Evolutionary conservation across 2,329 filamentous ascomycete genomes (phyloP), one percentile per base, ranked within the genome.

Genomic region (Aspergillus costaricaensis): DNA sequence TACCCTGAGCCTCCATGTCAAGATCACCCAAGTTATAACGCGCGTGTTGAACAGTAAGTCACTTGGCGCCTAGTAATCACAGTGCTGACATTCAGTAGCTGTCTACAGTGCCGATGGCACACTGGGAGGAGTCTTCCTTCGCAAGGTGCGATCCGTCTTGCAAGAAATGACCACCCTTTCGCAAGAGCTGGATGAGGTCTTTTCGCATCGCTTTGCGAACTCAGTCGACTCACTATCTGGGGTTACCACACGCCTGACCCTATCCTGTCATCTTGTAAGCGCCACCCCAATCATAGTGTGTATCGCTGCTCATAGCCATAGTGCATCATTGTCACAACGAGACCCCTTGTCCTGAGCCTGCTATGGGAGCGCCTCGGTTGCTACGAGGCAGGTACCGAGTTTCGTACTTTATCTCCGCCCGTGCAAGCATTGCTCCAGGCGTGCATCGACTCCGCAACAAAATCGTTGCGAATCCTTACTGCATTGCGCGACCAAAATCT

Each of bases 1-100:
- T 27, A 75, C 76, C 4, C 62, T 80, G 25, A 72, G 69, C 25
- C 72, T 80, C 54, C 76, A 80, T 57, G 76, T 80, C 39, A 76
- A 75, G 58, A 70, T 80, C 30, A 72, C 77, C 1, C 74, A 74
- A 39, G 72, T 76, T 5, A 76, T 75, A 44, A 71, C 77, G 4
- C 68, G 73, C 4, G 78, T 79, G 38, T 62, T 77, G 1, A 72
- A 71, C 49, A 77, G 77, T 78, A 68, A 65, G 75, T 67, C 4
- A 36, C 32, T 6, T 36, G 2, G 2, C 8, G 3, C 25, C 2
- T 0, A 9, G 5, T 25, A 19, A 12, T 10, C 2, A 25, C 21
- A 12, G 27, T 5, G 32, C 55, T 61, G n/a, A 60, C 43, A 9
- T 12, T 3, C 4, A 1, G 10, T 17, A 77, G 73, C 73, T 50